Evolutionary conservation across 768 basidiomycete species (phyloP).

Genomic region (Naganishia onofrii): DNA sequence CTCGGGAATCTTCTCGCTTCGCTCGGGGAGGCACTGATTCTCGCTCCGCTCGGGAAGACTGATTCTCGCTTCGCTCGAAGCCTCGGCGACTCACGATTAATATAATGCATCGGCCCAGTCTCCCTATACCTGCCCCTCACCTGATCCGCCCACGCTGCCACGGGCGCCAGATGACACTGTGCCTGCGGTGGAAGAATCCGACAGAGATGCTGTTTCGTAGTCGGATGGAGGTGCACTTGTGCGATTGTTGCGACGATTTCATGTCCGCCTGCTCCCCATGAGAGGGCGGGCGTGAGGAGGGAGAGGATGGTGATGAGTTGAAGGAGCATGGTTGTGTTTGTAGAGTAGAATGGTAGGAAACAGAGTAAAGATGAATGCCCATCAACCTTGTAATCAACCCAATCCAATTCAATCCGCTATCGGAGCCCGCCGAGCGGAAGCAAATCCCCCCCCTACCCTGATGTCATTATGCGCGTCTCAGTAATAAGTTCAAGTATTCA

Average conservation of each 20-base stretch:
- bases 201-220: constrained; percentile 65
- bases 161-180: constrained; percentile 72
- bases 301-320: neutral
- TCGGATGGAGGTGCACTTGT: constrained; percentile 80
- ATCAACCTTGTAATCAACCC: no score
- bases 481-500: no score
- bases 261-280: constrained; percentile 61
- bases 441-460: no score
- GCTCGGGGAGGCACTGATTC: constrained; percentile 1
- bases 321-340: neutral
- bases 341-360: neutral
- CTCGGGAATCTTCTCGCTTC: neutral
- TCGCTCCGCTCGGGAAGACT: neutral
- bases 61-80: neutral
- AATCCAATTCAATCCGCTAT: no score
- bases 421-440: neutral
- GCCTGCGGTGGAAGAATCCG: constrained; percentile 62
- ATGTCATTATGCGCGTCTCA: no score
- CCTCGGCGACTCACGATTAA: constrained; percentile 44
- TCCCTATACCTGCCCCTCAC: constrained; percentile 55
- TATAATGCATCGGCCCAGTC: constrained; percentile 51
- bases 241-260: constrained; percentile 93
- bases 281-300: neutral
- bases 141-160: constrained; percentile 86
- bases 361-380: neutral